Percentiles rank a stretch among this genome's conserved stretches.
Evolutionary conservation across 2,329 filamentous ascomycete genomes (phyloP).

Genomic region (Lachnellula suecica): DNA sequence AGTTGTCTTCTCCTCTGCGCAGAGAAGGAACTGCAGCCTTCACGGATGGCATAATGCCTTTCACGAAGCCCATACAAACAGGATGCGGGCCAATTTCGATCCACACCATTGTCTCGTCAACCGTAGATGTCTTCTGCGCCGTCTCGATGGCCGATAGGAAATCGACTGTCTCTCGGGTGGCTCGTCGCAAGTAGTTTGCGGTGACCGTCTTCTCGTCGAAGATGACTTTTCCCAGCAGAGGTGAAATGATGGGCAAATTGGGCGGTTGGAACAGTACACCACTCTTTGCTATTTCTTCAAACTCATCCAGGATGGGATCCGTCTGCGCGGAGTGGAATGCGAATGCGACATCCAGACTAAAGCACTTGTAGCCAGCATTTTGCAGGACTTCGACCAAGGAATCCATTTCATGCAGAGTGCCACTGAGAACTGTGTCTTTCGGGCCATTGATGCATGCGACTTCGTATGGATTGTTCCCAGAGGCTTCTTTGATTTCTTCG

Average conservation of each 20-base stretch:
- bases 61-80: constrained; percentile 65
- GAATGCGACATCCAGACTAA: constrained; percentile 61
- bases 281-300: constrained; percentile 47
- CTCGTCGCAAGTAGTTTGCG: constrained; percentile 60
- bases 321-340: constrained; percentile 66
- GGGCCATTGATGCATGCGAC: constrained; percentile 74
- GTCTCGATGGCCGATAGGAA: constrained; percentile 62
- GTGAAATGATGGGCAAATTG: constrained; percentile 62
- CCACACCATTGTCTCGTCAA: constrained; percentile 63
- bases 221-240: constrained; percentile 60
- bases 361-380: constrained; percentile 54
- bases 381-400: constrained; percentile 45
- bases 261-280: constrained; percentile 55
- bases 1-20: constrained; percentile 54
- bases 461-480: constrained; percentile 39
- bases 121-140: constrained; percentile 54
- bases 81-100: constrained; percentile 72
- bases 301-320: constrained; percentile 39
- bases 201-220: constrained; percentile 53
- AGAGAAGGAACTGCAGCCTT: constrained; percentile 50
- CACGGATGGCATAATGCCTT: constrained; percentile 44
- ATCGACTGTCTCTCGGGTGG: constrained; percentile 68
- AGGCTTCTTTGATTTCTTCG: constrained; percentile 50
- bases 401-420: constrained; percentile 51
- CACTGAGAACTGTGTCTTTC: constrained; percentile 68